phyloP scores from a whole-genome alignment of 257 asterid genomes.

The Solanum virginianum region DNA sequence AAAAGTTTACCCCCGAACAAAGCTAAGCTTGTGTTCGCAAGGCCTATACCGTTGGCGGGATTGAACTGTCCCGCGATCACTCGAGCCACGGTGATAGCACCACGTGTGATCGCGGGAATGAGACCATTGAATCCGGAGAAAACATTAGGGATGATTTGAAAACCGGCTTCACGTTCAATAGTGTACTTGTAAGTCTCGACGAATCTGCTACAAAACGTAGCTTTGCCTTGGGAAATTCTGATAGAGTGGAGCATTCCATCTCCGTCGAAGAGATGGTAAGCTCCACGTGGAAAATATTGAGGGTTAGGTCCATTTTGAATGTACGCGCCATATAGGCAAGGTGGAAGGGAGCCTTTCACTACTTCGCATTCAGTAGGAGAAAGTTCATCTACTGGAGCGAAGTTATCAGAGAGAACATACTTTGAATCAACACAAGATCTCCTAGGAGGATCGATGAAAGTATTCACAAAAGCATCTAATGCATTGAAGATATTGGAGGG shows the following conservation, averaged over 20 bases:
- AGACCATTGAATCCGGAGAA: slow-evolving; percentile 56
- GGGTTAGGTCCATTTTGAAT: slow-evolving; percentile 82
- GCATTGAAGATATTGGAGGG: slow-evolving; percentile 5
- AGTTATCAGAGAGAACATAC: slow-evolving; percentile 21
- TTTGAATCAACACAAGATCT: slow-evolving; percentile 30
- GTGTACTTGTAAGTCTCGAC: slow-evolving; percentile 52
- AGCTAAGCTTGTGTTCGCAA: slow-evolving; percentile 61
- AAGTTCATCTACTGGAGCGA: not conserved
- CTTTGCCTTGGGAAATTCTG: slow-evolving; percentile 33
- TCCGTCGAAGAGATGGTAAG: slow-evolving; percentile 70
- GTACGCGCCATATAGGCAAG: slow-evolving; percentile 59
- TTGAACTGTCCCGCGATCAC: slow-evolving; percentile 35
- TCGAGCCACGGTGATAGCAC: slow-evolving; percentile 36
- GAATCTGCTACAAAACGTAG: slow-evolving; percentile 58
- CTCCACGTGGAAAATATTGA: slow-evolving; percentile 60
- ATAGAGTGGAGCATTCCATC: slow-evolving; percentile 81
- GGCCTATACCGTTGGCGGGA: slow-evolving; percentile 40
- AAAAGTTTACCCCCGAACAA: slow-evolving; percentile 38
- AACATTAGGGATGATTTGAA: slow-evolving; percentile 35
- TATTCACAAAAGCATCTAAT: slow-evolving; percentile 27
- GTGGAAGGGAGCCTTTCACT: slow-evolving; percentile 47
- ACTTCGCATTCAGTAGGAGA: slow-evolving; percentile 26
- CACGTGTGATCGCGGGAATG: slow-evolving; percentile 40
- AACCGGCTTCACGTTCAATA: slow-evolving; percentile 27
- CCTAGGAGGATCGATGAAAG: slow-evolving; percentile 6